Evolutionary conservation across 495 filamentous ascomycete species (phyloP).

Genomic region (Aspergillus indologenus): DNA sequence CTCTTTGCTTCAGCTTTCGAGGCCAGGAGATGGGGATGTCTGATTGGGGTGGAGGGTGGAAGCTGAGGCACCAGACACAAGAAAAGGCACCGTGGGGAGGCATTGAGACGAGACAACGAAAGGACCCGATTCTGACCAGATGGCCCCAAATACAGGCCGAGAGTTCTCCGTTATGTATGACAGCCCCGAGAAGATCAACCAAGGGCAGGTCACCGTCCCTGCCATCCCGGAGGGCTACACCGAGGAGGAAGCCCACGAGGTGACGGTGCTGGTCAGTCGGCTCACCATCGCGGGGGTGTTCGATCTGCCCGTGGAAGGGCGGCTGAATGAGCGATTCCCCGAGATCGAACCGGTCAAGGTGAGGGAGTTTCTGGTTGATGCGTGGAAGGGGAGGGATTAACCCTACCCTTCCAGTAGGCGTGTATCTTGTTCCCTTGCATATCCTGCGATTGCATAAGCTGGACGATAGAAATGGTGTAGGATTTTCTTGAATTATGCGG

Average conservation of each 20-base stretch:
- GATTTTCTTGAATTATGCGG: no score
- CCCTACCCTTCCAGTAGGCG: no score
- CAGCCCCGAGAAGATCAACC: slow-evolving; percentile 41
- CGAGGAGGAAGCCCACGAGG: slow-evolving; percentile 28
- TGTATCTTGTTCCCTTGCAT: no score
- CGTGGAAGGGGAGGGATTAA: slow-evolving; percentile 19
- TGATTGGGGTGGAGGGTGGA: background rate
- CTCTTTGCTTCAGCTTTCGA: background rate
- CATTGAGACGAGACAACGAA: no score
- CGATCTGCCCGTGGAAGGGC: slow-evolving; percentile 25
- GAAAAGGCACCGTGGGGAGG: no score
- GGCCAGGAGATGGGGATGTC: background rate
- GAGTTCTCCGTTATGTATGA: slow-evolving; percentile 52
- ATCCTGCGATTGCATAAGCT: no score
- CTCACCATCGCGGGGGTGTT: slow-evolving; percentile 35
- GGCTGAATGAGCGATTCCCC: slow-evolving; percentile 27
- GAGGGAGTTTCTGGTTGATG: slow-evolving; percentile 25
- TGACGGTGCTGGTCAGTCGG: slow-evolving; percentile 31
- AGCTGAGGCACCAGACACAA: no score
- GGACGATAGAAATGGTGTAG: no score
- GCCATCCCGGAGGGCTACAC: slow-evolving; percentile 27
- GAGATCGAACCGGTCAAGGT: slow-evolving; percentile 29
- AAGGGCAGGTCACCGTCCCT: slow-evolving; percentile 47
- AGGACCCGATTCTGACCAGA: background rate
- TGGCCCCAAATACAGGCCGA: slow-evolving; percentile 27